Percentiles rank a stretch among this genome's conserved stretches.
Evolutionary conservation across 805 yeast species (phyloP).

Genomic region (Pichia gijzeniarum): DNA sequence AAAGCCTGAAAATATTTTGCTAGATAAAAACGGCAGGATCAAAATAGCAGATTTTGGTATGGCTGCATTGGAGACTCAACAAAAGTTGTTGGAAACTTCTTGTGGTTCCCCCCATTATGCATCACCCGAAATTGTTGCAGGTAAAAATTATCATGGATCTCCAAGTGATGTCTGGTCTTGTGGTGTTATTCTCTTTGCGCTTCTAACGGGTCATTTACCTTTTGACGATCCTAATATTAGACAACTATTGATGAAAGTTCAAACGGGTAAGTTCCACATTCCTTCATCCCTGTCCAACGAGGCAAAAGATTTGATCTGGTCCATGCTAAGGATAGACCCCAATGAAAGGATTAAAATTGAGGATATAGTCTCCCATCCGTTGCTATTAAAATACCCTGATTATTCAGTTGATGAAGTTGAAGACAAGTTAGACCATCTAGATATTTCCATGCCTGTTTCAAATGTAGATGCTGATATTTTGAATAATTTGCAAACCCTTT

Average conservation of each 20-base stretch:
- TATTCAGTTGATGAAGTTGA: conserved; percentile 25
- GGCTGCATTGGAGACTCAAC: conserved; percentile 78
- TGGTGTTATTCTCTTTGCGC: conserved; percentile 75
- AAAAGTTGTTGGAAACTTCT: conserved; percentile 65
- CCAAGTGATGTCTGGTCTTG: conserved; percentile 88
- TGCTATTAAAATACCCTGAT: conserved; percentile 46
- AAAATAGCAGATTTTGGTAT: conserved; percentile 85
- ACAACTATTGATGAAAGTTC: conserved; percentile 64
- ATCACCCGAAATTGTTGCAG: conserved; percentile 80
- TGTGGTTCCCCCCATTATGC: conserved; percentile 90
- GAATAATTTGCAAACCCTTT: conserved; percentile 48
- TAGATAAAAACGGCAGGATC: conserved; percentile 59
- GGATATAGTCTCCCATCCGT: conserved; percentile 54
- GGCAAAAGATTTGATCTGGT: conserved; percentile 59
- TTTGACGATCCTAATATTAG: conserved; percentile 80
- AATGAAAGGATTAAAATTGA: conserved; percentile 61
- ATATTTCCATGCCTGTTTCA: conserved; percentile 21
- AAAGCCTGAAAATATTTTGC: conserved; percentile 71
- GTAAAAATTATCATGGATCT: conserved; percentile 72
- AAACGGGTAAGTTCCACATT: conserved; percentile 68
- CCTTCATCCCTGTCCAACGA: conserved; percentile 56
- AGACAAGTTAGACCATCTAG: conserved; percentile 21
- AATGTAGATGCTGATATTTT: conserved; percentile 44
- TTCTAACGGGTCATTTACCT: conserved; percentile 74
- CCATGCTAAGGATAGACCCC: conserved; percentile 68